Percentiles rank a stretch among this genome's conserved stretches.
phyloP scores from a whole-genome alignment of 352 stramenopile species.

The Phytophthora pisi region DNA sequence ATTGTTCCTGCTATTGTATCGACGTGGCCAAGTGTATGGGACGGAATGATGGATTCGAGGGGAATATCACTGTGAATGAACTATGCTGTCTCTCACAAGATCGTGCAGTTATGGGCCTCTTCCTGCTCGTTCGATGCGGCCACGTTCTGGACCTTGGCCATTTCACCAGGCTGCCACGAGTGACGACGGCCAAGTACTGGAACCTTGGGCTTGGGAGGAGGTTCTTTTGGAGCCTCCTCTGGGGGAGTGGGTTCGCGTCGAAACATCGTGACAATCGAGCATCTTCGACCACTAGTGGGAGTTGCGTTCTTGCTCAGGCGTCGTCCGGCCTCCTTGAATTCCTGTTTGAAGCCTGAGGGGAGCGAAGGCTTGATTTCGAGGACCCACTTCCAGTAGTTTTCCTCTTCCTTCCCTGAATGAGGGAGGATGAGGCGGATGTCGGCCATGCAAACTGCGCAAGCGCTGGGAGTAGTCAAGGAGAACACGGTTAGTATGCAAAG shows the following conservation, averaged over 20 bases:
- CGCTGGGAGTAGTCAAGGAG: slow-evolving; percentile 28
- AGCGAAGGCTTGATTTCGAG: slow-evolving; percentile 53
- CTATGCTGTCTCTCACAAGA: slow-evolving; percentile 22
- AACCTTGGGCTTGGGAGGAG: slow-evolving; percentile 13
- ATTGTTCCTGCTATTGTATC: not conserved
- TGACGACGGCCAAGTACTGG: slow-evolving; percentile 17
- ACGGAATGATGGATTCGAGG: not conserved
- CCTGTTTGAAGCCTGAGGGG: slow-evolving; percentile 53
- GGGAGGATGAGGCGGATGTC: slow-evolving; percentile 70
- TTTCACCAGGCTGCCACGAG: slow-evolving; percentile 30
- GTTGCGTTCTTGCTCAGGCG: slow-evolving; percentile 18
- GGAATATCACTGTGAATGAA: slow-evolving; percentile 1
- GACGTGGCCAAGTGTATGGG: not conserved
- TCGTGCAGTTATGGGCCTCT: slow-evolving; percentile 27
- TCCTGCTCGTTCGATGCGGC: slow-evolving; percentile 29
- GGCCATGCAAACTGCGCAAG: slow-evolving; percentile 65
- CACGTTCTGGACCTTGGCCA: slow-evolving; percentile 23
- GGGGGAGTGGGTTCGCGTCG: not conserved
- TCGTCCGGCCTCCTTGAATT: slow-evolving; percentile 22
- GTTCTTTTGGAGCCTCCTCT: slow-evolving; percentile 6
- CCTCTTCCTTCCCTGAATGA: slow-evolving; percentile 55
- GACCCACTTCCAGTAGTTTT: slow-evolving; percentile 72
- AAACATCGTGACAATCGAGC: slow-evolving; percentile 27
- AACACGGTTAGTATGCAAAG: not conserved
- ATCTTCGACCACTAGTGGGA: slow-evolving; percentile 5